Conservation (phyloP, 345 rosid genomes). For the Salix suchowensis region DNA sequence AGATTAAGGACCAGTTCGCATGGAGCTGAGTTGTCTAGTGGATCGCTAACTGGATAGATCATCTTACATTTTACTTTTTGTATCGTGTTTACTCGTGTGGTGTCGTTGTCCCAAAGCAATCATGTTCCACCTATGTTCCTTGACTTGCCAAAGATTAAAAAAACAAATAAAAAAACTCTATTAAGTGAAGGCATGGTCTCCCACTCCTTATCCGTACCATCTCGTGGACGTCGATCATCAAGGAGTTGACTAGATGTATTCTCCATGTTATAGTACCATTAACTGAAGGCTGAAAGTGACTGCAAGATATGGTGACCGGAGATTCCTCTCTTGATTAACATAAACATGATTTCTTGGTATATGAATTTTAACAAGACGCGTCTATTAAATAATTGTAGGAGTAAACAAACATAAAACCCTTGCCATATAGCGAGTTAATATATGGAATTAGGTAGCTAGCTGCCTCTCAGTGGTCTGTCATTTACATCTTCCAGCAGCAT, state of each 20-base stretch:
- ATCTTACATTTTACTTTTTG: neutral
- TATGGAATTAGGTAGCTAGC: neutral
- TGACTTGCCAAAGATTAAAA: neutral
- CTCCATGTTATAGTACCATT: too few relatives aligned
- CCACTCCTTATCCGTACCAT: neutral
- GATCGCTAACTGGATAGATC: neutral
- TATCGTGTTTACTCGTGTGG: neutral
- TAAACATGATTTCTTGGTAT: neutral
- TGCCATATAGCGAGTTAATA: conserved; percentile 22
- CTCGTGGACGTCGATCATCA: neutral
- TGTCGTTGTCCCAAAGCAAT: neutral
- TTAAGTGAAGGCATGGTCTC: neutral
- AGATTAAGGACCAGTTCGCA: neutral
- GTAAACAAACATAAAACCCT: neutral
- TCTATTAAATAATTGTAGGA: neutral
- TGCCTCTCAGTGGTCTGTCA: conserved; percentile 4
- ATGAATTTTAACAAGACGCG: neutral
- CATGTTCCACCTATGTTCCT: neutral
- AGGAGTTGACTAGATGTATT: neutral
- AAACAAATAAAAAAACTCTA: neutral
- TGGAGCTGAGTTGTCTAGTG: neutral
- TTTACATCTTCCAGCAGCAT: conserved; percentile 44
- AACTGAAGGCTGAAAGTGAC: neutral
- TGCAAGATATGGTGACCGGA: neutral
- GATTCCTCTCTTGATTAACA: neutral